Conservation (phyloP, 2,329 filamentous ascomycete genomes). For the Venturia carpophila region DNA sequence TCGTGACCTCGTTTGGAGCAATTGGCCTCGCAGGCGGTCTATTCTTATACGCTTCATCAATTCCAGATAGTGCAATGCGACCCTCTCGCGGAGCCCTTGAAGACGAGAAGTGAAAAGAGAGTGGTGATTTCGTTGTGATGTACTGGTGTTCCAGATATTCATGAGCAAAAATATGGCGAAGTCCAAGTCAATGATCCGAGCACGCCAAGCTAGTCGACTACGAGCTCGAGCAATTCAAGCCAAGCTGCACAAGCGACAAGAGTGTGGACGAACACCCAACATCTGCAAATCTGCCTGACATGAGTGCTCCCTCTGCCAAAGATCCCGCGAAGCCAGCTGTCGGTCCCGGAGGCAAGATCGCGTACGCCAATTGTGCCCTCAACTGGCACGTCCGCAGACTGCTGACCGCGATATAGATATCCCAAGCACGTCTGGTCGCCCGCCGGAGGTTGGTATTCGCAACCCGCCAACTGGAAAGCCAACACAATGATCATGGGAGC, state of each 20-base stretch:
- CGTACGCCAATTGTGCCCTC: slow-evolving; percentile 40
- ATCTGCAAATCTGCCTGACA: not conserved
- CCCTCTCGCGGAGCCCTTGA: not conserved
- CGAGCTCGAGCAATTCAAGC: not conserved
- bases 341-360: slow-evolving; percentile 66
- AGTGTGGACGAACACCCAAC: not conserved
- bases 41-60: slow-evolving; percentile 56
- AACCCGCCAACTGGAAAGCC: slow-evolving; percentile 87
- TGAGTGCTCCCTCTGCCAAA: slow-evolving; percentile 23
- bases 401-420: slow-evolving; percentile 53
- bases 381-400: not conserved
- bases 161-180: not conserved
- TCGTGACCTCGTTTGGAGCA: slow-evolving; percentile 41
- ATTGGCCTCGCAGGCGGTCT: slow-evolving; percentile 52
- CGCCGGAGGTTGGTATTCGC: slow-evolving; percentile 92
- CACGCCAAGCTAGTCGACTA: not conserved
- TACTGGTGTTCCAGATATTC: not conserved
- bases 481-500: slow-evolving; percentile 75
- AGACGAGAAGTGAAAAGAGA: not conserved
- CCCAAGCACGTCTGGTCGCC: slow-evolving; percentile 99
- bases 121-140: not conserved
- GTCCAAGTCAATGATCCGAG: slow-evolving; percentile 4
- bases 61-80: not conserved
- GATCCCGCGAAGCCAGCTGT: slow-evolving; percentile 21
- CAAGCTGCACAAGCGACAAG: not conserved